Base-by-base conservation (phyloP, 2,329 filamentous ascomycete genomes). In the Monilinia polystroma region DNA sequence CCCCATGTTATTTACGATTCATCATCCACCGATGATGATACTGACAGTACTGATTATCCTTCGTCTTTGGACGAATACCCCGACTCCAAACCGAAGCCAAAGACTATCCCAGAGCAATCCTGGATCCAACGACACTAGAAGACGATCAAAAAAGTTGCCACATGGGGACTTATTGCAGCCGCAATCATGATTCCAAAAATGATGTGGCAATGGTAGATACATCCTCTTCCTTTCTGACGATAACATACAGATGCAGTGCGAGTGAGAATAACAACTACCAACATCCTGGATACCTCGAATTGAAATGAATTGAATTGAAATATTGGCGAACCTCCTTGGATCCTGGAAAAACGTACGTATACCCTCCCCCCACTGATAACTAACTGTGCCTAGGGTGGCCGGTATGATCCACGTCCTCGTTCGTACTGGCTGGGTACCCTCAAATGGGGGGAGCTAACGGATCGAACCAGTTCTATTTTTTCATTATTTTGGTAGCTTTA, bases 401-500 rank as follows among this genome's bases (percentile, higher is more conserved):
- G 35, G 58, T 51, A 45, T 51, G 45, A 60, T 60, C 45, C 58
- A 60, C 58, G 58, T 38, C 58, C 58, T 18, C 58, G 58, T 51
- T 47, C 29, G 58, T 60, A 51, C 58, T 60, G 58, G 58, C 45
- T 60, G 58, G 58, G 32, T 35, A 60, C 45, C 58, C 58, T 60
- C 58, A 60, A 60, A 45, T 60, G 58, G 51, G 58, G 45, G 58
- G 45, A 49, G 58, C 58, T 51, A 23, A 60, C 58, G 58, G 45
- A 51, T 51, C 45, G 51, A 60, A 1, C 7, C 29, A 7, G n/a
- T 20, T 26, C 12, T 26, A 6, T 8, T 3, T 23, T 16, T 23
- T 26, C 2, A n/a, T 55, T 26, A 5, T 38, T 38, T 38, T 20
- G 29, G 45, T 60, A 38, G 38, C 45, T 8, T 51, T 16, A 38